A percentile compares a stretch with the other conserved stretches of the same genome.
These are phyloP conservation scores for Podospora pseudoanserina DNA, from an alignment of 495 filamentous ascomycete species.

Conservation along the genomic window DNA sequence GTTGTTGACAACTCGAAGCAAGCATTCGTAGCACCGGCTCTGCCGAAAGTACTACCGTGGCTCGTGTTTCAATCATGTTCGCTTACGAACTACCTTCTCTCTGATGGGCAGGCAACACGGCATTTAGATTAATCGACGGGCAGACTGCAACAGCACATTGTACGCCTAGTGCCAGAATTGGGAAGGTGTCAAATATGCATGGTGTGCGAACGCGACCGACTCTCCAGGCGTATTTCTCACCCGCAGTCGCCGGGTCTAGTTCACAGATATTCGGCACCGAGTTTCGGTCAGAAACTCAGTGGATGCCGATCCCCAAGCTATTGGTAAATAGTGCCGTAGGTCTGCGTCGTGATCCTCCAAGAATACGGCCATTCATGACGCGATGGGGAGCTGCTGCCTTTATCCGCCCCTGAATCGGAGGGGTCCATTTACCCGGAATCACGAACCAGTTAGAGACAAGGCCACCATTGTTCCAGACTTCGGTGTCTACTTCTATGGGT, in stretches of 20 bases:
- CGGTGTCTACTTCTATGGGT: background rate
- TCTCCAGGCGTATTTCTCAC: background rate
- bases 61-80: slow-evolving; percentile 4
- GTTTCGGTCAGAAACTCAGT: background rate
- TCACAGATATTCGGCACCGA: slow-evolving; percentile 4
- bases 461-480: background rate
- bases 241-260: background rate
- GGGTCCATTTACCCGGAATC: slow-evolving; percentile 5
- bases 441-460: background rate
- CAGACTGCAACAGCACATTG: background rate
- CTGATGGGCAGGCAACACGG: background rate
- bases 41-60: slow-evolving; percentile 6
- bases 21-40: background rate
- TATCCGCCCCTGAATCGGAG: slow-evolving; percentile 2
- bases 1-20: background rate
- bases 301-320: slow-evolving; percentile 7
- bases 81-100: slow-evolving; percentile 4
- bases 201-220: slow-evolving; percentile 5
- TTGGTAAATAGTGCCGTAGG: slow-evolving; percentile 6
- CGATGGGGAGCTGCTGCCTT: background rate
- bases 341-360: background rate
- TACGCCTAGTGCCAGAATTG: background rate
- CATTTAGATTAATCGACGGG: slow-evolving; percentile 8
- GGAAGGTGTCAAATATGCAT: slow-evolving; percentile 8
- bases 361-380: background rate